Conservation (phyloP, 768 basidiomycete genomes). For the Russula emetica region DNA sequence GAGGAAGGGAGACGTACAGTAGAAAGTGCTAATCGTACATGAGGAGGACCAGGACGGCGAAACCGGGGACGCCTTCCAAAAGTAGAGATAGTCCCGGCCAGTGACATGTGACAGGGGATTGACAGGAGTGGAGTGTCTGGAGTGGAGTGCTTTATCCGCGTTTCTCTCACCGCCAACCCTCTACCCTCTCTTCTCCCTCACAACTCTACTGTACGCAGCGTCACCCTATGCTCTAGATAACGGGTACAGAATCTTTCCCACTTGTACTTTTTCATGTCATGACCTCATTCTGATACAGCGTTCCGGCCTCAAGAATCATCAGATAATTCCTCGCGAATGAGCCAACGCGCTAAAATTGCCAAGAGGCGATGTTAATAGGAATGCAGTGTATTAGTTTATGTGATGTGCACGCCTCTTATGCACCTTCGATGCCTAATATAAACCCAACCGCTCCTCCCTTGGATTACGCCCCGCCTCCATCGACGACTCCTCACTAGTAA, state of each 20-base stretch:
- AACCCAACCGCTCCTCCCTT: constrained; percentile 1
- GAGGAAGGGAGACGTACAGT: too few species aligned
- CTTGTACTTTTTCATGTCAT: background rate
- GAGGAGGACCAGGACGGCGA: background rate
- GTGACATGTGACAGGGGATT: background rate
- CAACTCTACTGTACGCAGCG: background rate
- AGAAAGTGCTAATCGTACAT: too few species aligned
- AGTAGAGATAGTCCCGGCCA: background rate
- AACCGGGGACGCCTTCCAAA: background rate
- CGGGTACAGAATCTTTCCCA: background rate
- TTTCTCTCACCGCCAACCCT: background rate
- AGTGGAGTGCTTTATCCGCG: background rate
- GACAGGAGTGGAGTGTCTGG: background rate
- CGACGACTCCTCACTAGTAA: constrained; percentile 1
- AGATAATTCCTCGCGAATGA: background rate
- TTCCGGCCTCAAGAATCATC: background rate
- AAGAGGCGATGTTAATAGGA: constrained; percentile 6
- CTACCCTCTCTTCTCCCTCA: background rate
- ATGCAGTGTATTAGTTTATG: constrained; percentile 15
- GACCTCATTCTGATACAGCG: background rate
- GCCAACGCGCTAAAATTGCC: background rate
- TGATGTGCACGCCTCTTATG: constrained; percentile 16
- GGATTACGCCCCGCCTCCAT: background rate
- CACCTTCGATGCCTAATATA: constrained; percentile 20
- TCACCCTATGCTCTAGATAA: background rate